These are phyloP conservation scores for Fusarium caatingaense DNA, from an alignment of 2,329 filamentous ascomycete genomes.

Conservation along the genomic window DNA sequence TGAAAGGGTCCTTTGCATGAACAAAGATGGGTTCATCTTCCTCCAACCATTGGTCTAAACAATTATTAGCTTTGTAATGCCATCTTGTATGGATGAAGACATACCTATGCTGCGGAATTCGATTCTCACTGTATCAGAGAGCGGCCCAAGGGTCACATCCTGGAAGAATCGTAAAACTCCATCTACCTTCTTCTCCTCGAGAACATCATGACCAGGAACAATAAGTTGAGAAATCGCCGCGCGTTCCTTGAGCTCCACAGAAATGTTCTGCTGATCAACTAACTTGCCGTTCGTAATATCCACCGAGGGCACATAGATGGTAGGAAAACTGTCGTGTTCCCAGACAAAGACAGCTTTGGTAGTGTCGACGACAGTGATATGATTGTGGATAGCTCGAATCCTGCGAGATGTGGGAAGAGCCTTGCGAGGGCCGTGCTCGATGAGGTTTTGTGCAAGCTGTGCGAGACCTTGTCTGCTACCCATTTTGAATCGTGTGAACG, in stretches of 20 bases:
- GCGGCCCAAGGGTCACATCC: conserved; percentile 50
- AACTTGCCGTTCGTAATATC: conserved; percentile 48
- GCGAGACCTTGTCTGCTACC: neutral
- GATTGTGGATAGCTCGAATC: conserved; percentile 51
- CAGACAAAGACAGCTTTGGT: conserved; percentile 54
- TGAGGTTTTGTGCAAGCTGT: conserved; percentile 24
- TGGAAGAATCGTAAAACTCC: conserved; percentile 55
- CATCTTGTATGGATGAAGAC: neutral
- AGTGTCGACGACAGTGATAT: conserved; percentile 53
- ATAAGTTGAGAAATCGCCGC: conserved; percentile 50
- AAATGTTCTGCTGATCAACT: conserved; percentile 45
- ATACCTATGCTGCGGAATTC: conserved; percentile 53
- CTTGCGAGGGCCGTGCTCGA: conserved; percentile 38
- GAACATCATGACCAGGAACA: conserved; percentile 42
- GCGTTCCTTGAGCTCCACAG: conserved; percentile 38
- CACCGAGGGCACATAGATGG: conserved; percentile 55
- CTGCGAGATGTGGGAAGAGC: conserved; percentile 44
- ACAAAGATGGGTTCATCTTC: conserved; percentile 69
- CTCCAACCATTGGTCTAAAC: conserved; percentile 58
- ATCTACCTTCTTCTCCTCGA: conserved; percentile 46
- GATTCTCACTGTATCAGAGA: conserved; percentile 50
- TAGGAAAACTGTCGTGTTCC: conserved; percentile 62
- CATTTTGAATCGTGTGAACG: neutral
- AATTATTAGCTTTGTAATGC: neutral
- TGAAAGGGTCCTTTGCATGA: conserved; percentile 76